Evolutionary conservation across 139 green algal genomes (phyloP).

Genomic region (Raphidocelis subcapitata): DNA sequence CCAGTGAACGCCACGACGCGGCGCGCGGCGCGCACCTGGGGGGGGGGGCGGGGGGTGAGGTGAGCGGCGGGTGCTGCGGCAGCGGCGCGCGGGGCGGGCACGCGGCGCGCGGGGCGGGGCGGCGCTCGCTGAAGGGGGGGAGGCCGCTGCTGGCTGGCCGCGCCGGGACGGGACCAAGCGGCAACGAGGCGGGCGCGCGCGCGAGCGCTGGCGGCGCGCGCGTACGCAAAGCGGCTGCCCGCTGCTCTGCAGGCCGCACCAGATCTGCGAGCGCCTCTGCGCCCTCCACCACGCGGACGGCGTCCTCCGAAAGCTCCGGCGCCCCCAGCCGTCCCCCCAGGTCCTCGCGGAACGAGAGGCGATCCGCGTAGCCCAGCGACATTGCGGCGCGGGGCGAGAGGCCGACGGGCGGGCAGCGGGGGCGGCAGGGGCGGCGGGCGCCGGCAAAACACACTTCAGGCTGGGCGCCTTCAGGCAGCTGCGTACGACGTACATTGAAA

Average conservation of each 20-base stretch:
- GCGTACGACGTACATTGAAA: too few species aligned
- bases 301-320: constrained; percentile 58
- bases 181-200: too few species aligned
- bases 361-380: constrained; percentile 61
- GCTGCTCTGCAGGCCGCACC: constrained; percentile 24
- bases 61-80: background rate
- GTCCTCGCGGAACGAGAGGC: constrained; percentile 68
- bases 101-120: too few species aligned
- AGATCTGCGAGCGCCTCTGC: constrained; percentile 47
- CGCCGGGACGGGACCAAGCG: too few species aligned
- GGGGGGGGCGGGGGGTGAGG: background rate
- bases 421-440: background rate
- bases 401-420: background rate
- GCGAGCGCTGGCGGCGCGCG: background rate
- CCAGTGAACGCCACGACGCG: constrained; percentile 87
- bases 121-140: too few species aligned
- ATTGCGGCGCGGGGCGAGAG: constrained; percentile 16
- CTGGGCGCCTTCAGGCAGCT: background rate
- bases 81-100: background rate
- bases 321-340: constrained; percentile 77
- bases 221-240: background rate
- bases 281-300: constrained; percentile 38
- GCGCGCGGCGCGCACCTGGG: constrained; percentile 38
- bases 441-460: background rate
- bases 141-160: too few species aligned